Evolutionary conservation across 2,329 filamentous ascomycete genomes (phyloP).

Genomic region (Grosmannia clavigera): DNA sequence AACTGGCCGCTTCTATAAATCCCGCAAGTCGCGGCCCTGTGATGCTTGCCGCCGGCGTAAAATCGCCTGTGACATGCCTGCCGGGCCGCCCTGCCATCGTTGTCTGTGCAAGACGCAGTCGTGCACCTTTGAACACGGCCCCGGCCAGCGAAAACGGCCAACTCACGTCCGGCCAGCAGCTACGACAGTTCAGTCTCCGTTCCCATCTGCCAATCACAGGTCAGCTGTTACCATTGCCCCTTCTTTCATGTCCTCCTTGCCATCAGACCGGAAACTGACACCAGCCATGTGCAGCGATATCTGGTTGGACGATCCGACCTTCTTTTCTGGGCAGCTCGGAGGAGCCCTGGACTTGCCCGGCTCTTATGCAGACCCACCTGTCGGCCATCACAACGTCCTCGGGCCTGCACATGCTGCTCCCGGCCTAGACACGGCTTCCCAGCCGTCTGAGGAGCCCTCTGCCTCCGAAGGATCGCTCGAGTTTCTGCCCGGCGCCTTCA

Average conservation of each 20-base stretch:
- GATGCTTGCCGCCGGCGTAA: conserved; percentile 10
- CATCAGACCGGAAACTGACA: background rate
- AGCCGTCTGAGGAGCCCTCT: background rate
- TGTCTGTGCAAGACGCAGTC: conserved; percentile 4
- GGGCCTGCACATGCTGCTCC: too few species aligned
- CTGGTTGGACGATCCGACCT: background rate
- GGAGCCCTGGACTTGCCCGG: background rate
- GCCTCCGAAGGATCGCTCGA: conserved; percentile 7
- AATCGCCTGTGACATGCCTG: conserved; percentile 11
- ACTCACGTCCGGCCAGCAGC: background rate
- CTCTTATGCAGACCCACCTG: background rate
- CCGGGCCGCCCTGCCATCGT: conserved; percentile 9
- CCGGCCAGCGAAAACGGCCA: conserved; percentile 5
- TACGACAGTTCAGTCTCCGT: background rate
- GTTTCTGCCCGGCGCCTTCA: conserved; percentile 8
- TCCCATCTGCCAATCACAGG: background rate
- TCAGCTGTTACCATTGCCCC: background rate
- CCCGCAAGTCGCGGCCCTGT: conserved; percentile 11
- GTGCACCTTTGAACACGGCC: conserved; percentile 10
- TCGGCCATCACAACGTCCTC: background rate
- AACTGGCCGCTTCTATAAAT: conserved; percentile 11
- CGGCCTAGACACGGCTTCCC: too few species aligned
- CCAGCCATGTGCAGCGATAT: background rate
- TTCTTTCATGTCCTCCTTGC: background rate
- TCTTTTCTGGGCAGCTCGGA: background rate